phyloP scores from a whole-genome alignment of 805 yeast species.

The Kodamaea kakaduensis region DNA sequence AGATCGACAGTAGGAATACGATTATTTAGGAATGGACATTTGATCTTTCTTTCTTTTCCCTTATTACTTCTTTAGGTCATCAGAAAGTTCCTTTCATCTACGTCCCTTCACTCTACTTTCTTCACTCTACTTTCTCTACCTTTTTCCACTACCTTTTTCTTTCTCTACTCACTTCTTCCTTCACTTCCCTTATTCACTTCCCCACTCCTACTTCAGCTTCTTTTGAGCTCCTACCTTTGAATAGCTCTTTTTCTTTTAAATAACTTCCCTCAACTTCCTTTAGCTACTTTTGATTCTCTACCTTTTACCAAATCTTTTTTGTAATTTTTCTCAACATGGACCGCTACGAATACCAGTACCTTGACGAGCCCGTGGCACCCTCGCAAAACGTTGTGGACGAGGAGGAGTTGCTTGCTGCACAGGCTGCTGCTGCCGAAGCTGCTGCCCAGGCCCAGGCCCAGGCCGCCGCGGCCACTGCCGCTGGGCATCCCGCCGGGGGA shows the following conservation, averaged over 20 bases:
- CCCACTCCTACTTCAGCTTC: neutral
- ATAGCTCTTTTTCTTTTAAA: neutral
- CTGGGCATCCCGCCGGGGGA: conserved; percentile 50
- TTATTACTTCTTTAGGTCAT: no score
- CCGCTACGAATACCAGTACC: conserved; percentile 26
- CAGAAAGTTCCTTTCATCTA: no score
- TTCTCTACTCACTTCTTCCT: neutral
- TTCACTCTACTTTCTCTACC: neutral
- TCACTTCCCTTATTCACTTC: neutral
- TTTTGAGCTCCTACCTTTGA: neutral
- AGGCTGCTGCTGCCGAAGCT: conserved; percentile 8
- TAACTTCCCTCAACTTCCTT: no score
- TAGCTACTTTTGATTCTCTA: neutral
- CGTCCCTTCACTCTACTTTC: neutral
- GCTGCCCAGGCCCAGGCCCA: conserved; percentile 44
- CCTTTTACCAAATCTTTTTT: neutral
- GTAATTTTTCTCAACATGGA: neutral
- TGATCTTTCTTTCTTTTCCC: no score
- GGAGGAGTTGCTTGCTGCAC: conserved; percentile 11
- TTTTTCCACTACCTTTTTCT: neutral
- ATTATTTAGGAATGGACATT: no score
- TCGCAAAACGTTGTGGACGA: conserved; percentile 16
- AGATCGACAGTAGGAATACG: no score
- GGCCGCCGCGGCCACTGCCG: conserved; percentile 44
- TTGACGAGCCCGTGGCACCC: conserved; percentile 18